These are phyloP conservation scores for Rhizoclosmatium globosum DNA, from an alignment of 192 early-diverging fungal species.

Conservation along the genomic window DNA sequence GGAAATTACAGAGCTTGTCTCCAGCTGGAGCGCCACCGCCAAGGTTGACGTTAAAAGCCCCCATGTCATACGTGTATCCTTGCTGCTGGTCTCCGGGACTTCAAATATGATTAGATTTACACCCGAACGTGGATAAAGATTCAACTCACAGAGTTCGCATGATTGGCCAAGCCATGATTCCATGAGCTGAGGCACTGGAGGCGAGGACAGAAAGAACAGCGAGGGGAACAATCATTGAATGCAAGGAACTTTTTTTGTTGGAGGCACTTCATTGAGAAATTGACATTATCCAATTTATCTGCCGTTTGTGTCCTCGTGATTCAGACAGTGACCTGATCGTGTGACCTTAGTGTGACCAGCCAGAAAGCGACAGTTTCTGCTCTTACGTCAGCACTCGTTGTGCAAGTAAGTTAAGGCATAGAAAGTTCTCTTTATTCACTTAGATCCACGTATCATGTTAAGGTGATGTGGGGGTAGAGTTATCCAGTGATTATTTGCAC, in stretches of 20 bases:
- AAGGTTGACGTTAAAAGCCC: constrained; percentile 20
- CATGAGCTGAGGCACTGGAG: not conserved
- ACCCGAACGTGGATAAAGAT: not conserved
- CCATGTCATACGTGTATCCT: constrained; percentile 15
- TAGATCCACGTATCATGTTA: too few species aligned
- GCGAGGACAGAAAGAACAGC: not conserved
- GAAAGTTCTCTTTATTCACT: too few species aligned
- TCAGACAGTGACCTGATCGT: too few species aligned
- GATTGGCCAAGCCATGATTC: constrained; percentile 5
- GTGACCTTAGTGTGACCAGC: too few species aligned
- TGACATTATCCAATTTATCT: too few species aligned
- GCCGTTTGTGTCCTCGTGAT: too few species aligned
- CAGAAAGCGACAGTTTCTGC: too few species aligned
- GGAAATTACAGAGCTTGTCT: constrained; percentile 9
- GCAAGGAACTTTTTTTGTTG: too few species aligned
- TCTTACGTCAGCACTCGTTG: too few species aligned
- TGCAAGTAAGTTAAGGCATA: too few species aligned
- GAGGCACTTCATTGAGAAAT: too few species aligned
- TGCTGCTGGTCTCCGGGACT: constrained; percentile 17
- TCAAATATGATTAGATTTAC: not conserved
- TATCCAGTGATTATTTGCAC: not conserved
- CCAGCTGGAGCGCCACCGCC: not conserved
- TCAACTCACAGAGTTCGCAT: not conserved
- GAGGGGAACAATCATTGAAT: not conserved
- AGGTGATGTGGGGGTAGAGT: too few species aligned